These are phyloP conservation scores for Trifolium repens DNA, from an alignment of 306 rosid species.

Conservation along the genomic window DNA sequence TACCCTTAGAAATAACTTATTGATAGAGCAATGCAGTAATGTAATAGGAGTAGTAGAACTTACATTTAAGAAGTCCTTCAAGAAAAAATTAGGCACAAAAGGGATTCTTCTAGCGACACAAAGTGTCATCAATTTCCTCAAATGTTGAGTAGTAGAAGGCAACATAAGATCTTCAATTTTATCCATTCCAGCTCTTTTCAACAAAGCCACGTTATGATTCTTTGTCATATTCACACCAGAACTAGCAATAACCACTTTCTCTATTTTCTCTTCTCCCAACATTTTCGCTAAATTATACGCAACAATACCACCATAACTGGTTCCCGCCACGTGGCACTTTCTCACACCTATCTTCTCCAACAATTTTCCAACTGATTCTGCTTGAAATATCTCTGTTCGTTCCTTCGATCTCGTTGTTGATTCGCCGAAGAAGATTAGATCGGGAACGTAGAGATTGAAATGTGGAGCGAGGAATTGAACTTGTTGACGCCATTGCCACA, in stretches of 20 bases:
- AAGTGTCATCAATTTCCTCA: constrained; percentile 57
- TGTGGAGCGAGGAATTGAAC: constrained; percentile 63
- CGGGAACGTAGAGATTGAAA: constrained; percentile 79
- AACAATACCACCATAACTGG: constrained; percentile 91
- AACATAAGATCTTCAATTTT: constrained; percentile 71
- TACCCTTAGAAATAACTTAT: too few species aligned
- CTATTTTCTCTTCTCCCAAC: constrained; percentile 75
- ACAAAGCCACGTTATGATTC: constrained; percentile 50
- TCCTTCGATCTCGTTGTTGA: constrained; percentile 63
- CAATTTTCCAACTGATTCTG: constrained; percentile 61
- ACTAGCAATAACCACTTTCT: constrained; percentile 86
- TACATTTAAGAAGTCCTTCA: constrained; percentile 64
- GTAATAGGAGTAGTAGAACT: background rate
- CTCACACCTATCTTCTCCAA: constrained; percentile 55
- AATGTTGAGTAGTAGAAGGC: constrained; percentile 63
- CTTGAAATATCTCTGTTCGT: constrained; percentile 75
- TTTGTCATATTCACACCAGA: constrained; percentile 75
- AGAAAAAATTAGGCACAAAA: constrained; percentile 61
- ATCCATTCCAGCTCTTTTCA: constrained; percentile 61
- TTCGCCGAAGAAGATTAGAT: constrained; percentile 77
- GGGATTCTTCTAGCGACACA: constrained; percentile 40
- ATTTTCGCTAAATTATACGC: constrained; percentile 71
- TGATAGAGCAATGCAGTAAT: too few species aligned
- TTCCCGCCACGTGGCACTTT: constrained; percentile 64
- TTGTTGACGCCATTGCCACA: constrained; percentile 91